Evolutionary conservation across 2,329 filamentous ascomycete genomes (phyloP).

Genomic region (Ascochyta pisi): DNA sequence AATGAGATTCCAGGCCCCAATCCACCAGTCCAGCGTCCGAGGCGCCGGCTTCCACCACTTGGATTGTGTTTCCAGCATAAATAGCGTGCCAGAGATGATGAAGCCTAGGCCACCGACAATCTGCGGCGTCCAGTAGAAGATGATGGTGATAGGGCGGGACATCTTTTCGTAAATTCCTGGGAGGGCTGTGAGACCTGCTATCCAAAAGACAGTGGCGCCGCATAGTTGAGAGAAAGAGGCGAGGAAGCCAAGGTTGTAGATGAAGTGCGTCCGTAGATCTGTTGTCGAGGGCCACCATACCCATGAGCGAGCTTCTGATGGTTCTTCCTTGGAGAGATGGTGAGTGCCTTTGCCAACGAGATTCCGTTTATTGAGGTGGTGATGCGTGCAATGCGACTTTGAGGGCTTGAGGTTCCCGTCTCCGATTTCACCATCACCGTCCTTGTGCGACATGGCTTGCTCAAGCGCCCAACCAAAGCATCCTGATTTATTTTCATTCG

Average conservation of each 20-base stretch:
- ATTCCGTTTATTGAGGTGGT: constrained; percentile 46
- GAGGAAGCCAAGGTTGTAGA: constrained; percentile 68
- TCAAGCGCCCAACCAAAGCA: constrained; percentile 76
- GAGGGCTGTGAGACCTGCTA: constrained; percentile 66
- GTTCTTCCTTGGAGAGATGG: not conserved
- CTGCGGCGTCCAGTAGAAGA: constrained; percentile 68
- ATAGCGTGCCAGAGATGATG: constrained; percentile 63
- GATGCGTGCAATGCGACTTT: constrained; percentile 41
- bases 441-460: constrained; percentile 50
- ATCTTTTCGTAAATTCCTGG: constrained; percentile 63
- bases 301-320: constrained; percentile 51
- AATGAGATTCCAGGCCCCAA: constrained; percentile 70
- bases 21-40: constrained; percentile 68
- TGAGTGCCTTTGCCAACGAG: constrained; percentile 30
- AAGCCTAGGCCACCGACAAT: constrained; percentile 69
- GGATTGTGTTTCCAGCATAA: constrained; percentile 71
- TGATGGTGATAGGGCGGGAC: constrained; percentile 56
- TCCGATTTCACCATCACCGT: constrained; percentile 16
- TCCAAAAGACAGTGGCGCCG: constrained; percentile 69
- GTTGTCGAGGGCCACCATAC: constrained; percentile 65
- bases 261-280: constrained; percentile 66
- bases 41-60: constrained; percentile 68
- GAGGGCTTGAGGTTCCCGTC: constrained; percentile 20
- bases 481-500: constrained; percentile 69
- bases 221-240: constrained; percentile 64